These are phyloP conservation scores for Sporothrix brasiliensis DNA, from an alignment of 2,329 filamentous ascomycete species.

Conservation along the genomic window DNA sequence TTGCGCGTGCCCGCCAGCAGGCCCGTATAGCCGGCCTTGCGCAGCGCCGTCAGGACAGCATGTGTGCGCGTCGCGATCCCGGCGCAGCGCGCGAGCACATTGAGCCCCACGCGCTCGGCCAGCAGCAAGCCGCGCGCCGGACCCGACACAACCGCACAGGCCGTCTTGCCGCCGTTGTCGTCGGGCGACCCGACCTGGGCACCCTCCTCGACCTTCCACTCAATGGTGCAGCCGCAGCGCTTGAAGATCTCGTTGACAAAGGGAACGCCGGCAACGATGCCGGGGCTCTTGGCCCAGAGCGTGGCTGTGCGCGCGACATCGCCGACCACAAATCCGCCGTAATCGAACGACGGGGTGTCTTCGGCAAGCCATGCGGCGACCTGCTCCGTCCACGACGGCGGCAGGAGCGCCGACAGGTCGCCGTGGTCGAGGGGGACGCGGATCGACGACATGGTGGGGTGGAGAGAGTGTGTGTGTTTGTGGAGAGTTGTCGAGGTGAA, in stretches of 20 bases:
- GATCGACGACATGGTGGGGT: constrained; percentile 20
- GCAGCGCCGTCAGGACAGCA: constrained; percentile 58
- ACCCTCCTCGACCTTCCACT: constrained; percentile 85
- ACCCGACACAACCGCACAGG: constrained; percentile 79
- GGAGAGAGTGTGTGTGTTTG: background rate
- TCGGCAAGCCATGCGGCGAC: constrained; percentile 88
- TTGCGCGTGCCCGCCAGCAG: constrained; percentile 93
- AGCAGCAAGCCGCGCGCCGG: constrained; percentile 79
- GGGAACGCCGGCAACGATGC: constrained; percentile 85
- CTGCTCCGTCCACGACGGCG: constrained; percentile 78
- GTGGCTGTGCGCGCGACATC: constrained; percentile 65
- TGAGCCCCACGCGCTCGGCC: constrained; percentile 91
- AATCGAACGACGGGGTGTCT: constrained; percentile 95
- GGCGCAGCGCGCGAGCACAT: constrained; percentile 86
- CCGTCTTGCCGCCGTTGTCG: constrained; percentile 43
- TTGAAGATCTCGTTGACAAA: constrained; percentile 94
- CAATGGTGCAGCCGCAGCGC: constrained; percentile 87
- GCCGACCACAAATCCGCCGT: constrained; percentile 95
- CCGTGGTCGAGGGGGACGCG: constrained; percentile 41
- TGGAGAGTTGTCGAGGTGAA: background rate
- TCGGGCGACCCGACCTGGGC: constrained; percentile 58
- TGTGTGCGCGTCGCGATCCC: constrained; percentile 77
- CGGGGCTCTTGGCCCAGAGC: constrained; percentile 70
- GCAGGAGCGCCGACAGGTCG: constrained; percentile 70
- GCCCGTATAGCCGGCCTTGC: constrained; percentile 73